Evolutionary conservation across 2,329 filamentous ascomycete genomes (phyloP).

Genomic region (Ophidiomyces ophidiicola): DNA sequence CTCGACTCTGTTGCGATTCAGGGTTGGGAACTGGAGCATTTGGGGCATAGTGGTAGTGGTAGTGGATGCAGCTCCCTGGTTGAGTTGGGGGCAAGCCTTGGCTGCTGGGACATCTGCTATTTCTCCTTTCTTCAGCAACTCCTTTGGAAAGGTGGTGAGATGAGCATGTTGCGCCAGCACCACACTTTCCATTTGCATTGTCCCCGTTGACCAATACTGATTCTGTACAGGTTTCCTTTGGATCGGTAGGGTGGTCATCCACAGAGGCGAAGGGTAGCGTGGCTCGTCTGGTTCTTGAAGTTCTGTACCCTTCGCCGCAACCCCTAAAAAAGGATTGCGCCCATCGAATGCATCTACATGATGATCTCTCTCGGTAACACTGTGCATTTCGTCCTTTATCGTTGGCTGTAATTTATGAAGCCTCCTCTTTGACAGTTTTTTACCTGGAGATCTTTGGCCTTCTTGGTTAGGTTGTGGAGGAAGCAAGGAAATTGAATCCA

Average conservation of each 20-base stretch:
- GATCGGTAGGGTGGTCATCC: not conserved
- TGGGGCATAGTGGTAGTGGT: slow-evolving; percentile 31
- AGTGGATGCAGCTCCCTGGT: slow-evolving; percentile 25
- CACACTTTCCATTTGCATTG: not conserved
- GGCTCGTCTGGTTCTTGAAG: not conserved
- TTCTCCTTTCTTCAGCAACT: slow-evolving; percentile 1
- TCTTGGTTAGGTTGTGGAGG: slow-evolving; percentile 24
- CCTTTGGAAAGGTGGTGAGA: slow-evolving; percentile 1
- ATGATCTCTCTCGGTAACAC: slow-evolving; percentile 28
- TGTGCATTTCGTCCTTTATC: slow-evolving; percentile 13
- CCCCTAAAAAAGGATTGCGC: slow-evolving; percentile 21
- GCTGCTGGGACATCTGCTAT: not conserved
- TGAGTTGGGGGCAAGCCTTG: not conserved
- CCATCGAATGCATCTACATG: slow-evolving; percentile 12
- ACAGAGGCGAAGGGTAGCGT: slow-evolving; percentile 10
- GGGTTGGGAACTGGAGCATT: slow-evolving; percentile 16
- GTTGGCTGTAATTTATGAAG: slow-evolving; percentile 1
- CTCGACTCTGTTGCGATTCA: not conserved
- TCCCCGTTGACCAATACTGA: not conserved
- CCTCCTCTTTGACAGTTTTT: slow-evolving; percentile 12
- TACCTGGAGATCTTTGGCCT: slow-evolving; percentile 22
- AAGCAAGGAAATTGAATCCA: slow-evolving; percentile 25
- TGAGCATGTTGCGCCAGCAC: not conserved
- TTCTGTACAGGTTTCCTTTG: not conserved
- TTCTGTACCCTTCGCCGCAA: slow-evolving; percentile 4